Base-by-base conservation (phyloP, 176 grass and related monocot species). In the Dendrocalamus sinicus region DNA sequence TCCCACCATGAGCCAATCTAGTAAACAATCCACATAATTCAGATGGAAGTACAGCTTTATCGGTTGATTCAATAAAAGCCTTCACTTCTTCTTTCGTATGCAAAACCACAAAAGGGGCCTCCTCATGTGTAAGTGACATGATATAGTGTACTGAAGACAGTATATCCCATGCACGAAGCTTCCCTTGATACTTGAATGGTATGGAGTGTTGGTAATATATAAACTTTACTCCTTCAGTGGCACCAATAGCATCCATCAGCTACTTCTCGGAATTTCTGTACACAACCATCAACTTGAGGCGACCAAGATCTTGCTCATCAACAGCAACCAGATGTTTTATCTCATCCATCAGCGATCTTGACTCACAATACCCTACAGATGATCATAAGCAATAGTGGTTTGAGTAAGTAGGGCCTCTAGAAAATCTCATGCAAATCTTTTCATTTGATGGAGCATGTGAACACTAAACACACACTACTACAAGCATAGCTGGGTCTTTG, bases 1-100 rank as follows among this genome's bases (percentile, higher is more conserved):
- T 84, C 40, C 85, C 87, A 67, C 66, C 82, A 63, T 83, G 75
- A 77, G 89, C 86, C 76, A 92, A 83, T 88, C 76, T 82, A 55
- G 81, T 81, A 79, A 94, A 92, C 96, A 93, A 98, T 62, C 93
- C 96, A 88, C 93, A 98, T 23, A 93, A 89, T 71, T 98, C 96
- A 77, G 91, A 88, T 30, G 95, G 84, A 83, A 98, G 68, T 80
- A 98, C 52, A 86, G 93, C 88, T 89, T 89, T 98, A 82, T 98
- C 93, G 14, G 96, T 93, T 81, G 93, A 95, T 81, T 86, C 78
- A 15, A 95, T 82, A 93, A 89, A 94, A 52, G 48, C 53, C 47
- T 93, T 73, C 57, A 94, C 79, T n/a, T 95, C 93, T 92, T 98
- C 85, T 70, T 72, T 88, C 22, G 86, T 91, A 81, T 83, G 77